Evolutionary conservation across 2,329 filamentous ascomycete genomes (phyloP), one percentile per base, ranked within the genome.

Genomic region (Fusarium devonianum): DNA sequence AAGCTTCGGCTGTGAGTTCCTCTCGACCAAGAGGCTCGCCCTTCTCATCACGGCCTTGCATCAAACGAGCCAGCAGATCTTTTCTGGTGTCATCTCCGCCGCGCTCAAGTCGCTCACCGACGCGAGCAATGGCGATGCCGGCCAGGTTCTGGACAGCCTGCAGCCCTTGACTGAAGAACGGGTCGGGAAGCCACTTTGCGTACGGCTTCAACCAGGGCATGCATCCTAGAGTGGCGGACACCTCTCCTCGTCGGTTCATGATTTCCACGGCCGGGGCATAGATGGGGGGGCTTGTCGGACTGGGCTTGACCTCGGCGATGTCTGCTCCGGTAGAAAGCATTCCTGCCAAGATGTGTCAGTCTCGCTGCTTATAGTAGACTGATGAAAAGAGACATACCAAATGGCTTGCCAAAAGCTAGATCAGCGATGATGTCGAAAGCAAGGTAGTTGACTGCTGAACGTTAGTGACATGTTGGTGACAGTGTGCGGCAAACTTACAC

Each of bases 221-320:
- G 63, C 84, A 89, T 4, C 92, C 92, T 1, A 96, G 78, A 0
- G 91, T 86, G 7, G 85, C 89, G 3, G 87, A 92, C 18, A 96
- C 90, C 68, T 96, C 92, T 41, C 92, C 92, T 28, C 92, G 82
- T 9, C 92, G 84, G 74, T 96, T 96, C 57, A 96, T 79, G 9
- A 96, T 92, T 72, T 96, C 86, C 49, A 96, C 90, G n/a, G 92
- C 92, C 1, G 87, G 83, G 0, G 88, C 88, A 63, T 87, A 90
- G 25, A 83, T 83, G 7, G 88, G 81, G 3, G 82, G 77, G 2
- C 80, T 77, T 55, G 84, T 77, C 0, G 86, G 83, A 0, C 79
- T 80, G 52, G 75, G 73, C 29, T 85, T 81, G 35, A 93, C 84
- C 69, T 93, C 89, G 6, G 89, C 88, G 33, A 90, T 79, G 69